Base-by-base conservation (phyloP, 2,329 filamentous ascomycete genomes). In the Mycosphaerella sp. region DNA sequence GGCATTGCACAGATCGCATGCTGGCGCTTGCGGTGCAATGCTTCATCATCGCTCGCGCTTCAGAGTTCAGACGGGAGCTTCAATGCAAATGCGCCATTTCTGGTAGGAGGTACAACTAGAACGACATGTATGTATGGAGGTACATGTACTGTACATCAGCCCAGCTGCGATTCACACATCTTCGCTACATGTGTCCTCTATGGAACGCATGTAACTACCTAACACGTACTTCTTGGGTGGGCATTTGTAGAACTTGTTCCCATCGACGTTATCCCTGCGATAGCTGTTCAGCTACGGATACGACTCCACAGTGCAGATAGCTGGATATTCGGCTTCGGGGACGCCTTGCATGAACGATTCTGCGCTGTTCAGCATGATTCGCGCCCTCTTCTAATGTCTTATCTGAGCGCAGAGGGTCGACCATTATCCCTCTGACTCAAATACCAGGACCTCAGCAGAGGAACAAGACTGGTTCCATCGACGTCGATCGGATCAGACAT, bases 291-390 rank as follows among this genome's bases (percentile, higher is more conserved):
- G 34, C 34, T n/a, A n/a, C n/a, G n/a, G n/a, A n/a, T 39, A 32
- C 40, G 25, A 44, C 42, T 46, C 39, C 43, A 40, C 40, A 17
- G 30, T 41, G 40, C 44, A 16, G 40, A 42, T 41, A 44, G 44
- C 44, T 49, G 50, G 45, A 32, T 36, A 44, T 35, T 27, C 56
- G 47, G 42, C 30, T 54, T 55, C 58, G 47, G 46, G 36, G 49
- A 54, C 50, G 41, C 40, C 43, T 50, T 55, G 52, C 52, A 52
- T 55, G 49, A 55, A 52, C 49, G 27, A 49, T 28, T 40, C 53
- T 49, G 53, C 27, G 52, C 49, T 52, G 41, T 40, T 35, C 48
- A 41, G 44, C 55, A 21, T 56, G 67, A 62, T 63, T 62, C 28
- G 62, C 64, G 12, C 61, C 65, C 16, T 44, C 40, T 28, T 28